These are phyloP conservation scores for Mortierella alpina DNA, from an alignment of 192 early-diverging fungal species.

Conservation along the genomic window DNA sequence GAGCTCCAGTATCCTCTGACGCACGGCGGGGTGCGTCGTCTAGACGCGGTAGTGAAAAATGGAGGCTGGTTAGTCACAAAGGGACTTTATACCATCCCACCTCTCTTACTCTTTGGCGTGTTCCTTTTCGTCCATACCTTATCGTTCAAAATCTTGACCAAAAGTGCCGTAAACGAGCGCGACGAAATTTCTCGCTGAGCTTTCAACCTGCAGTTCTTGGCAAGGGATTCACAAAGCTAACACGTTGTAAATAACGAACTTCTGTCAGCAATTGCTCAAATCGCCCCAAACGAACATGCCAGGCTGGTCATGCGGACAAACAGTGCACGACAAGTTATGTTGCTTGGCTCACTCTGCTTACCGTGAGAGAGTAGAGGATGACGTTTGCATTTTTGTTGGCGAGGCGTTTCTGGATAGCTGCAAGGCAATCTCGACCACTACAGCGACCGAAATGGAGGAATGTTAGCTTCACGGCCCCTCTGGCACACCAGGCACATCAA, in stretches of 20 bases:
- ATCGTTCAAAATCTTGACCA: slow-evolving; percentile 80
- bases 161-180: slow-evolving; percentile 81
- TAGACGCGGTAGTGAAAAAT: slow-evolving; percentile 15
- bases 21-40: slow-evolving; percentile 82
- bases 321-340: not conserved
- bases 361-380: slow-evolving; percentile 74
- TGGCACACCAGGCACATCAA: not conserved
- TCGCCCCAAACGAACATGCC: not conserved
- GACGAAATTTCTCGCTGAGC: slow-evolving; percentile 89
- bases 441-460: no score
- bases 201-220: slow-evolving; percentile 88
- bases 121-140: slow-evolving; percentile 52
- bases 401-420: slow-evolving; percentile 78
- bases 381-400: slow-evolving; percentile 86
- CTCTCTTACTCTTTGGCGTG: not conserved
- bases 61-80: not conserved
- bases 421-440: slow-evolving; percentile 77
- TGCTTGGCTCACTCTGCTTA: slow-evolving; percentile 40
- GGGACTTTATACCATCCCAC: not conserved
- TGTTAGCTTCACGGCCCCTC: no score
- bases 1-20: slow-evolving; percentile 82
- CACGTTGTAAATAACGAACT: slow-evolving; percentile 29
- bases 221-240: slow-evolving; percentile 85
- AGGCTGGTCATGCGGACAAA: not conserved
- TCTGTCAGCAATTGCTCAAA: no score